Base-by-base conservation (phyloP, 768 basidiomycete species). In the Termitomyces sp. region DNA sequence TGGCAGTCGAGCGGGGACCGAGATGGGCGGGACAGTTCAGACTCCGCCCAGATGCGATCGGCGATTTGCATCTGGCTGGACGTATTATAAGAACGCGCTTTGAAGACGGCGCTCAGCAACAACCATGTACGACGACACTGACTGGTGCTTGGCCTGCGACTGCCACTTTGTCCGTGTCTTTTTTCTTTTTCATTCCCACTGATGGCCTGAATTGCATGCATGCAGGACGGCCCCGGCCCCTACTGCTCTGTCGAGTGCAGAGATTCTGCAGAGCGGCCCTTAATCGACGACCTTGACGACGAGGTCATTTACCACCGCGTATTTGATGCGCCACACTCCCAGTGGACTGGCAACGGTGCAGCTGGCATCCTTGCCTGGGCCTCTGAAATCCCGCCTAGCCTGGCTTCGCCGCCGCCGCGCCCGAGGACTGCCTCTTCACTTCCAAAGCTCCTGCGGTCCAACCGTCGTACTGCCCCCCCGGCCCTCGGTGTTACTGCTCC, bases 111-210 rank as follows among this genome's bases (percentile, higher is more conserved):
- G 40, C 40, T 42, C 12, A 6, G 14, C 15, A 42, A 42, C 40
- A 42, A 42, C 15, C 40, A 61, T 60, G 47, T 47, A 74, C 67
- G 84, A 87, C 81, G 87, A 88, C 73, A 80, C 82, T 65, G 83
- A 88, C 76, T 88, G 86, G 86, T 91, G 89, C 71, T 77, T 90
- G 65, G 77, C 79, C 59, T 91, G 89, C 77, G 78, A 80, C 65
- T 79, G 81, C 64, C 82, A 79, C 65, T 72, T 86, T 64, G 88
- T 84, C 71, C 42, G 84, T 82, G 51, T 53, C 58, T 50, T 43
- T 61, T 48, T 25, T 53, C 46, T 36, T 60, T 5, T 57, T 40
- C 5, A 3, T 9, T 20, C 3, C 14, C n/a, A 17, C 10, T 10
- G 10, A 4, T 11, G 6, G n/a, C 3, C n/a, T n/a, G 5, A 57